phyloP scores from a whole-genome alignment of 179 eudicot genomes.

The Sideroxylon spinosum region DNA sequence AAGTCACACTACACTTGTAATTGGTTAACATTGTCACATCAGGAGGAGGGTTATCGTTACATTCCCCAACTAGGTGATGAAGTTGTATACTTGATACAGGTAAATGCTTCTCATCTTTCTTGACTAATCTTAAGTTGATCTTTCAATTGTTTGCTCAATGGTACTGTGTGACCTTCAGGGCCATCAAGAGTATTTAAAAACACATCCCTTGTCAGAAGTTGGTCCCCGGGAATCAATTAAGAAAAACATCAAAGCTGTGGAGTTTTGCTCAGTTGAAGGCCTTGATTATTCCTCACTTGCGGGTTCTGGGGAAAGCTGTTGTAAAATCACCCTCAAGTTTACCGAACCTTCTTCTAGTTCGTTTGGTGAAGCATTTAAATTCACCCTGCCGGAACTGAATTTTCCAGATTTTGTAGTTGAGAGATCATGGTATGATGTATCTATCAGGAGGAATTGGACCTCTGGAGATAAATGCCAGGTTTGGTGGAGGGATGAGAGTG shows the following conservation, averaged over 20 bases:
- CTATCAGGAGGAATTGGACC: slow-evolving; percentile 71
- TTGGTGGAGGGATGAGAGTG: slow-evolving; percentile 82
- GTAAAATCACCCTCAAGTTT: slow-evolving; percentile 67
- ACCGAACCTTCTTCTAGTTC: slow-evolving; percentile 50
- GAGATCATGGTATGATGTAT: slow-evolving; percentile 66
- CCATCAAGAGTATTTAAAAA: slow-evolving; percentile 60
- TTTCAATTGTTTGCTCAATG: not conserved
- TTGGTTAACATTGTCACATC: slow-evolving; percentile 70
- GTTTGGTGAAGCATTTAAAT: slow-evolving; percentile 45
- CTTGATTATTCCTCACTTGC: slow-evolving; percentile 55
- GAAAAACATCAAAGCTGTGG: slow-evolving; percentile 59
- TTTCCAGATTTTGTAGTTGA: slow-evolving; percentile 87
- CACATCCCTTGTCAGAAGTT: slow-evolving; percentile 20
- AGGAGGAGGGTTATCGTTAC: slow-evolving; percentile 74
- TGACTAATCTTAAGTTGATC: not conserved
- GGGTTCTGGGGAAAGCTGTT: slow-evolving; percentile 96
- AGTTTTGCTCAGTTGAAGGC: slow-evolving; percentile 59
- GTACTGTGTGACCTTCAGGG: slow-evolving; percentile 49
- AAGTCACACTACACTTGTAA: slow-evolving; percentile 36
- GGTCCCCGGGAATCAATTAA: slow-evolving; percentile 61
- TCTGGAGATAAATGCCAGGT: slow-evolving; percentile 74
- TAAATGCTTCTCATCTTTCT: slow-evolving; percentile 19
- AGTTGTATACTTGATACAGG: slow-evolving; percentile 90
- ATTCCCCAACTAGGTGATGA: slow-evolving; percentile 92
- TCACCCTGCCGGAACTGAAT: slow-evolving; percentile 70